Base-by-base conservation (phyloP, 805 yeast genomes). In the Pichia deserticola region DNA sequence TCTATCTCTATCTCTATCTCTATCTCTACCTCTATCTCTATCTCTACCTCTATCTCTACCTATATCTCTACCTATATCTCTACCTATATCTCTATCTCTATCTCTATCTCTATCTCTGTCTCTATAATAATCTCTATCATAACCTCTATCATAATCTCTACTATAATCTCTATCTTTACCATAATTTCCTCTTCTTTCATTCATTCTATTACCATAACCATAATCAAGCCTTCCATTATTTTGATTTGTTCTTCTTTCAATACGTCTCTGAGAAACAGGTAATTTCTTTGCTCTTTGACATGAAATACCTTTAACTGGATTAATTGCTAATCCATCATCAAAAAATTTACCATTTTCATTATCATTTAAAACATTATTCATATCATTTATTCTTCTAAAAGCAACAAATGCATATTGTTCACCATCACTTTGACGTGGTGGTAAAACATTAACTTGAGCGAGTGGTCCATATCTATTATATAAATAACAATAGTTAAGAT, bases 351-450 rank as follows among this genome's bases (percentile, higher is more conserved):
- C 58, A n/a, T 74, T 75, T 53, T 73, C 68, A 44, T 76, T 60
- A 42, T 63, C 68, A 39, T 69, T 73, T 15, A 81, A 57, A 9
- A 84, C 83, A 36, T 69, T 69, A 54, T 78, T 79, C 54, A 82
- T 79, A 59, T 76, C 81, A 54, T 74, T 77, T 13, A 66, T 58
- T 45, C 67, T 72, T 54, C 73, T 71, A 61, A 73, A 81, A 59
- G 81, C 84, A 29, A 81, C 85, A 64, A 81, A 81, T 7, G 84
- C 86, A 58, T 72, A 81, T 57, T 79, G 81, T 53, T 77, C 72
- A 39, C 81, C 80, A 55, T 77, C 82, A 49, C 75, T 75, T 32
- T 76, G 70, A 63, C 79, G 75, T 52, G 84, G 82, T 49, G 85
- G 85, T 40, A 84, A 80, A 43, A 81, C 76, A 54, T 77, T 82